These are phyloP conservation scores for Chamaenerion angustifolium DNA, from an alignment of 345 rosid species.

Conservation along the genomic window DNA sequence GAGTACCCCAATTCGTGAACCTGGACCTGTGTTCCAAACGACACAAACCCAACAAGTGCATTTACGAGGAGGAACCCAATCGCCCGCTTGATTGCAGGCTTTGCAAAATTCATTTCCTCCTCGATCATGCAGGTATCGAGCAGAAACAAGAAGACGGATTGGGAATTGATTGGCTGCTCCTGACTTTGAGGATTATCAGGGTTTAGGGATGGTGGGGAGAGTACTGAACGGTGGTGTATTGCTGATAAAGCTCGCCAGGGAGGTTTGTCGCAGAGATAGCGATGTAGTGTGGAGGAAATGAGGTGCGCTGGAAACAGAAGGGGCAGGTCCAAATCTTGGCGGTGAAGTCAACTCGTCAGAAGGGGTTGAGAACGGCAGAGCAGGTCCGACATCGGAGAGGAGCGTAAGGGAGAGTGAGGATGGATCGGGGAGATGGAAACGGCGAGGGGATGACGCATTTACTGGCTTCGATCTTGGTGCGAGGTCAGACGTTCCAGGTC, in stretches of 20 bases:
- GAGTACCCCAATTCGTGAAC: constrained; percentile 91
- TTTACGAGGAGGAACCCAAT: constrained; percentile 83
- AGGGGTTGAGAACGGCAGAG: constrained; percentile 55
- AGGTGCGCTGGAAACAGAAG: constrained; percentile 71
- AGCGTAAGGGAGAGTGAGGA: constrained; percentile 68
- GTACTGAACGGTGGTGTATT: constrained; percentile 72
- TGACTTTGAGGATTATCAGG: constrained; percentile 1
- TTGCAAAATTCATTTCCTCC: constrained; percentile 72
- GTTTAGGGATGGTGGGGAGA: constrained; percentile 23
- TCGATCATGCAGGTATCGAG: constrained; percentile 93
- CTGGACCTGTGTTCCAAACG: constrained; percentile 93
- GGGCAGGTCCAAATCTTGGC: constrained; percentile 99
- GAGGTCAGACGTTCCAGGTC: constrained; percentile 98
- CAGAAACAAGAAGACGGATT: constrained; percentile 64
- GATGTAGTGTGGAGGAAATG: constrained; percentile 67
- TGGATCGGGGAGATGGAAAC: constrained; percentile 86
- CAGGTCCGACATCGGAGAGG: constrained; percentile 83
- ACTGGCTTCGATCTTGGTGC: constrained; percentile 90
- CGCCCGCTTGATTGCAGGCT: constrained; percentile 75
- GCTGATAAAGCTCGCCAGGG: constrained; percentile 84
- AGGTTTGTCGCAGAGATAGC: constrained; percentile 75
- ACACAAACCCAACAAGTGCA: constrained; percentile 90
- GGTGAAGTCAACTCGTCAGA: constrained; percentile 59
- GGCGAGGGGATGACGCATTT: constrained; percentile 94
- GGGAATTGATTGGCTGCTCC: constrained; percentile 15